Evolutionary conservation across 2,329 filamentous ascomycete species (phyloP).

Genomic region (Tolypocladium inflatum): DNA sequence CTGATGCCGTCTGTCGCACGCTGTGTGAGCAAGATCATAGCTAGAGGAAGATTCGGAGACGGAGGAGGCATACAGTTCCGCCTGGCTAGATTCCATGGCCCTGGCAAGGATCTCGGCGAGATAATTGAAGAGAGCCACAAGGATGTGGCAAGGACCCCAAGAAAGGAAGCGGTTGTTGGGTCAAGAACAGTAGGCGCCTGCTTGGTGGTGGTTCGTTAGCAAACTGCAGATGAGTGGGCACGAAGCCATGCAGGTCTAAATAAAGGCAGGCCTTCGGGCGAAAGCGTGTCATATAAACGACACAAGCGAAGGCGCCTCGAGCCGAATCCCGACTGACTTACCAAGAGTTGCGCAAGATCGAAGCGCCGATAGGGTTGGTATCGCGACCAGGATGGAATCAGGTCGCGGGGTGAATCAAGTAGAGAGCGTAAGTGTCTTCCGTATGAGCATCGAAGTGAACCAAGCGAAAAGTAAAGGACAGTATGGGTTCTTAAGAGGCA

Average conservation of each 20-base stretch:
- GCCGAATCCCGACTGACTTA: neutral
- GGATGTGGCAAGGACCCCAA: too few relatives aligned
- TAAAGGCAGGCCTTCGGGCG: neutral
- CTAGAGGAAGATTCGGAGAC: neutral
- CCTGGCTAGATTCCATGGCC: neutral
- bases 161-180: neutral
- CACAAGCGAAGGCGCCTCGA: neutral
- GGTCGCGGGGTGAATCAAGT: neutral
- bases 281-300: neutral
- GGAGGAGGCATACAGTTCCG: neutral
- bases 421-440: neutral
- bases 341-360: neutral
- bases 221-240: neutral
- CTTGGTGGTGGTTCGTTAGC: neutral
- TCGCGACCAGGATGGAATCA: neutral
- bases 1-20: neutral
- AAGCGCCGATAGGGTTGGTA: neutral
- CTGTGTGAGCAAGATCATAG: neutral
- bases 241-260: neutral
- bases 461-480: neutral
- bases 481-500: neutral
- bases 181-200: neutral
- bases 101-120: neutral
- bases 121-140: neutral
- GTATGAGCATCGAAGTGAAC: neutral